Evolutionary conservation across 2,329 filamentous ascomycete genomes (phyloP), one percentile per base, ranked within the genome.

Genomic region (Paracoccidioides brasiliensis): DNA sequence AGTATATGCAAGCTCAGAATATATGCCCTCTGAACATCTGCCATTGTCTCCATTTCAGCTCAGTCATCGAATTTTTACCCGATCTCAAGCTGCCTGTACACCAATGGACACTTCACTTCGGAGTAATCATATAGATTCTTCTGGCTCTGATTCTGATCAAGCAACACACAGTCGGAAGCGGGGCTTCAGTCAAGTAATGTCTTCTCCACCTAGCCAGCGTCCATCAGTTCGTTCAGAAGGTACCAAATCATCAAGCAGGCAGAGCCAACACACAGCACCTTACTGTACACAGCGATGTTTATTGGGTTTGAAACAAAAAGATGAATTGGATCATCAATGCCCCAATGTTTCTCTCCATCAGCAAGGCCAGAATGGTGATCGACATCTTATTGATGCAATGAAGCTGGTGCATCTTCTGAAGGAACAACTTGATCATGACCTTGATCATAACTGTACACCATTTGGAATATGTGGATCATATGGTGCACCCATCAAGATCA

Each of bases 261-360:
- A 43, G 41, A 37, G 41, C 41, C 58, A 44, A 51, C 63, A 60
- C 52, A 54, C 35, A 44, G 54, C 56, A 15, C 54, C 56, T 56
- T 67, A 65, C 57, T 69, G 63, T 55, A 68, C 63, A 22, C 62
- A 67, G 53, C 42, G 52, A 43, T 67, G 61, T 49, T 58, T 68
- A 28, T 55, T 67, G 4, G 64, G 66, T 6, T 55, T 68, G 38
- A 56, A 64, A 41, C 44, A 54, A 40, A 51, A 58, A 1, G 59
- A 48, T 10, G 2, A 15, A 32, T 53, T 67, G 10, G 65, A 69
- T 53, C 46, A 53, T 28, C 30, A 5, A 12, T 67, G 62, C 54
- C 65, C 60, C 49, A 68, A 67, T 58, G 52, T 59, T 15, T 44
- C 59, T 33, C 55, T 65, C 5, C 62, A 65, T 52, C 55, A 41